Evolutionary conservation across 805 yeast genomes (phyloP), one percentile per base, ranked within the genome.

Genomic region (Schwanniomyces vanrijiae): DNA sequence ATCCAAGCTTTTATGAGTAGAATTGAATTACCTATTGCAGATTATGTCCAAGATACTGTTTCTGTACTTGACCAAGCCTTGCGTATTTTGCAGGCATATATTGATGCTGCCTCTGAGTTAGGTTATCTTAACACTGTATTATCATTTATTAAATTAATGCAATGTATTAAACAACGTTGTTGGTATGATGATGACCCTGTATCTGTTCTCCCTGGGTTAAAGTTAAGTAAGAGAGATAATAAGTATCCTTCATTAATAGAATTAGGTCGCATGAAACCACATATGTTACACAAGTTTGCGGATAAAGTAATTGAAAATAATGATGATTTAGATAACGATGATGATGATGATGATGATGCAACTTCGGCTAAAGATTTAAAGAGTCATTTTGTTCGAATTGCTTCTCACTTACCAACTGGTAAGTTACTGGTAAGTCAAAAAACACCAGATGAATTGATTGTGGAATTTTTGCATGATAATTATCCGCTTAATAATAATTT

Each of bases 1-100:
- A 60, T 87, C 7, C 94, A 88, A 61, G 91, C 92, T 0, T 84
- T 76, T 55, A 80, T 88, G 78, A 70, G 80, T 31, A 69, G 90
- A 41, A 71, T 82, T 5, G 94, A 88, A 49, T 71, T 94, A 41
- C 99, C 98, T 1, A 88, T 94, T 59, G 95, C 96, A 0, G 99
- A 94, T 73, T 94, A 94, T 62, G 76, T 86, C 8, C 98, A 92
- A 61, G 99, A 94, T 65, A 90, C 96, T 0, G 82, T 90, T 11
- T 84, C 97, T 0, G 96, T 94, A 8, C 71, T 94, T 47, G 99
- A 95, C 60, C 99, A 94, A 69, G 83, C 96, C 6, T 73, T 94
- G 59, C 96, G 99, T 79, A 86, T 94, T 52, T 68, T 91, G 45
- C 99, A 94, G 62, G 97, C 98, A 0, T 86, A 80, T 55, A 84